Conservation (phyloP, 2,329 filamentous ascomycete genomes). For the Cercospora zeina region DNA sequence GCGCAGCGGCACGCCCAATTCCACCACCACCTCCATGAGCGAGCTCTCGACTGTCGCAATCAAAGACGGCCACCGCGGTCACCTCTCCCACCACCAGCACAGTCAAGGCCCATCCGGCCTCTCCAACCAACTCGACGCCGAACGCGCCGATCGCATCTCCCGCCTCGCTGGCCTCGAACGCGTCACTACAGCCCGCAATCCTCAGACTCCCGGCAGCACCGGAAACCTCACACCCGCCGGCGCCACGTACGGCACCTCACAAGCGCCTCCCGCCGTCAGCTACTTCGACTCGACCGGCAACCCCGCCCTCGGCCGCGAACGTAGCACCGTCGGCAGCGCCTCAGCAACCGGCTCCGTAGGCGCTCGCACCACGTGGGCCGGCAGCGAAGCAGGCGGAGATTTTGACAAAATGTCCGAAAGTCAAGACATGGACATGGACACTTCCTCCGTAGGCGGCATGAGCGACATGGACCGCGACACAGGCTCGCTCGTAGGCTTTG, state of each 20-base stretch:
- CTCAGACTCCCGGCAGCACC: slow-evolving; percentile 43
- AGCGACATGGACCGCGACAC: slow-evolving; percentile 68
- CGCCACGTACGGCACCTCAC: slow-evolving; percentile 15
- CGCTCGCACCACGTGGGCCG: slow-evolving; percentile 68
- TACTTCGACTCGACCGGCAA: slow-evolving; percentile 81
- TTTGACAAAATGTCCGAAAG: slow-evolving; percentile 66
- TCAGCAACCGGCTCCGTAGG: slow-evolving; percentile 80
- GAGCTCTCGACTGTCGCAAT: slow-evolving; percentile 91
- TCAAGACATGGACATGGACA: slow-evolving; percentile 46
- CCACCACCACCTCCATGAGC: slow-evolving; percentile 86
- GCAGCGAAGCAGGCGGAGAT: slow-evolving; percentile 57
- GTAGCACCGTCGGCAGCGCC: slow-evolving; percentile 86
- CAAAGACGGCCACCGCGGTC: slow-evolving; percentile 91
- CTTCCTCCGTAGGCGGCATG: slow-evolving; percentile 71
- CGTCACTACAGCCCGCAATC: slow-evolving; percentile 70
- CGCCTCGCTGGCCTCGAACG: slow-evolving; percentile 89
- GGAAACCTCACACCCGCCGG: slow-evolving; percentile 37
- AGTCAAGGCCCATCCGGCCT: slow-evolving; percentile 50
- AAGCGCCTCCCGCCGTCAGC: slow-evolving; percentile 47
- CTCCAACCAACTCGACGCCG: slow-evolving; percentile 56
- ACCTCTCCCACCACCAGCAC: slow-evolving; percentile 61
- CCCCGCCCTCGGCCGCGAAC: slow-evolving; percentile 65
- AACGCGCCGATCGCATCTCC: slow-evolving; percentile 76
- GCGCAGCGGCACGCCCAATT: slow-evolving; percentile 83
- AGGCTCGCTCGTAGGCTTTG: slow-evolving; percentile 84